Percentiles rank a stretch among this genome's conserved stretches.
These are phyloP conservation scores for Pyrenophora tritici-repentis DNA, from an alignment of 2,329 filamentous ascomycete genomes.

Conservation along the genomic window DNA sequence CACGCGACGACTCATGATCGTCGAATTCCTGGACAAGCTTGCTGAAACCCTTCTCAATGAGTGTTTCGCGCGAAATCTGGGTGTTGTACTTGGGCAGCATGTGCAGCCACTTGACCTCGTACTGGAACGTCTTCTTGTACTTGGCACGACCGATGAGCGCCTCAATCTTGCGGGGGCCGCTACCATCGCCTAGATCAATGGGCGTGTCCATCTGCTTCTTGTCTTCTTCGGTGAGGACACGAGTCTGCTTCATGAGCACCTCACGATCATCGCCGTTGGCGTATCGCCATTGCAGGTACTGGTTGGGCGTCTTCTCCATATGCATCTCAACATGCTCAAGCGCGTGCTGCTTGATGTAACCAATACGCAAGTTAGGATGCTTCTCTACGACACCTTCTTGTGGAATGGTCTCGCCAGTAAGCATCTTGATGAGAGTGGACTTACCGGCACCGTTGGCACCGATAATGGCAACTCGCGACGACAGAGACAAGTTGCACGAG, in stretches of 20 bases:
- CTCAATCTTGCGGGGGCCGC: conserved; percentile 77
- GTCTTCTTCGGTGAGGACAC: conserved; percentile 83
- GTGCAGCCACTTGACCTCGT: conserved; percentile 93
- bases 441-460: conserved; percentile 98
- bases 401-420: conserved; percentile 90
- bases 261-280: conserved; percentile 96
- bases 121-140: conserved; percentile 99
- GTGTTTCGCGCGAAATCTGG: conserved; percentile 89
- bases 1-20: conserved; percentile 97
- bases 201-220: conserved; percentile 89
- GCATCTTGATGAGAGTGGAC: conserved; percentile 95
- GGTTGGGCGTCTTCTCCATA: conserved; percentile 97
- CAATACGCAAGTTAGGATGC: conserved; percentile 97
- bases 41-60: conserved; percentile 81
- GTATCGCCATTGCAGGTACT: conserved; percentile 98
- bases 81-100: conserved; percentile 92
- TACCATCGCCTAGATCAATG: conserved; percentile 83
- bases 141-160: conserved; percentile 94
- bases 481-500: conserved; percentile 84
- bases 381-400: conserved; percentile 89
- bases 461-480: conserved; percentile 93
- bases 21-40: conserved; percentile 98
- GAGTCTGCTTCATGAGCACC: conserved; percentile 96
- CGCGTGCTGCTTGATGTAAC: conserved; percentile 99
- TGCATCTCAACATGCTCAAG: conserved; percentile 99